Base-by-base conservation (phyloP, 2,329 filamentous ascomycete genomes). In the Pseudocercospora fijiensis region DNA sequence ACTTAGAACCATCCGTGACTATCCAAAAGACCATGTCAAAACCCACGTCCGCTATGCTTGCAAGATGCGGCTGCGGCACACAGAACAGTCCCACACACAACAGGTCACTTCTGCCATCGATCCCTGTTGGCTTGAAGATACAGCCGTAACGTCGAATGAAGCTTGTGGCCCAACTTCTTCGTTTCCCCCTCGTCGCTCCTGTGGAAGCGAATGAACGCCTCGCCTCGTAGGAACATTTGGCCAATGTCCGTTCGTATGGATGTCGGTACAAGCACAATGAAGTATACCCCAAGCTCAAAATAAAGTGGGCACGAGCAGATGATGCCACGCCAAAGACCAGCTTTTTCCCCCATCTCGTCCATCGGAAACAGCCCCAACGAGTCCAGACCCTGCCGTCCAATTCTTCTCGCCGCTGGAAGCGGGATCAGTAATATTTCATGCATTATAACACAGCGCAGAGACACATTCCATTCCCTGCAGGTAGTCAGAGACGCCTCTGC, bases 291-390 rank as follows among this genome's bases (percentile, higher is more conserved):
- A 56, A 37, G 52, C 53, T 28, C 33, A 41, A 20, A 27, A 58
- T 20, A 20, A 43, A 51, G 55, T 45, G 60, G 28, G 55, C 53
- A 30, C 22, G 27, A 60, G 58, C 62, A 56, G 52, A 30, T 37
- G 33, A 61, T 57, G 58, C 63, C 65, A 60, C 67, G 58, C 63
- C 60, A 61, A 67, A 65, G 63, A 64, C 63, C 65, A 66, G 64
- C 62, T 69, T 69, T 68, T 66, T 58, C 30, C 57, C 60, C 60
- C 58, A 59, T 63, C 61, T 49, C 58, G 57, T 62, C 60, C 59
- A 33, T 58, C 52, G 22, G 52, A 58, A 61, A 26, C 52, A 43
- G 51, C 60, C 56, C 52, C 59, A 64, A 52, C 33, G 33, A 22
- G 52, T 61, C 63, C 52, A 62, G 55, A 62, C 30, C 60, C 33